Percentiles rank a stretch among this genome's conserved stretches.
phyloP scores from a whole-genome alignment of 352 stramenopile species.

The Thraustochytrium sp. region DNA sequence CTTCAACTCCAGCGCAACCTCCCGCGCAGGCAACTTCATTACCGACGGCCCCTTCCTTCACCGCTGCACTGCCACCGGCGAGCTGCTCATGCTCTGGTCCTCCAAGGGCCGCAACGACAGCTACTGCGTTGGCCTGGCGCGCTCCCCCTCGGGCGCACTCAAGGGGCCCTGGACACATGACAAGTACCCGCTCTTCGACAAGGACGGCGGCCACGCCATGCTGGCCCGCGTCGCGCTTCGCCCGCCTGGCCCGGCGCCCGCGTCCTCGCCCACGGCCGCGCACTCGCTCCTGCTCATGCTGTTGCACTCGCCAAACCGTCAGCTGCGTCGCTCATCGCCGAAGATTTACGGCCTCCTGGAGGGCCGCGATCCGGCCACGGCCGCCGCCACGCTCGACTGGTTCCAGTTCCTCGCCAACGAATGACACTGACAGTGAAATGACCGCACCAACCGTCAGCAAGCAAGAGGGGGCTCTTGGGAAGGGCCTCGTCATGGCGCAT shows the following conservation, averaged over 20 bases:
- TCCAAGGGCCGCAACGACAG: constrained; percentile 26
- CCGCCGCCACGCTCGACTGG: neutral
- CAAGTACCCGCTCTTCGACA: neutral
- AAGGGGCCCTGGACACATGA: constrained; percentile 25
- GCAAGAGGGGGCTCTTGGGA: neutral
- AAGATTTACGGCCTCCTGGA: neutral
- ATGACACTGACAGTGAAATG: neutral
- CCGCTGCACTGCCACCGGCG: neutral
- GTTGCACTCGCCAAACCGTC: constrained; percentile 20
- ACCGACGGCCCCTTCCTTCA: constrained; percentile 19
- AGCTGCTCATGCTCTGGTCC: constrained; percentile 39
- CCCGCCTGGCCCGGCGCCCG: neutral
- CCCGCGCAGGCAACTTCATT: constrained; percentile 17
- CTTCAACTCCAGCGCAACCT: constrained; percentile 16
- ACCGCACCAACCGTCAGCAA: neutral
- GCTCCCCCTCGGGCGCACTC: neutral
- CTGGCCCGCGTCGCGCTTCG: neutral
- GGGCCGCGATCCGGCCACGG: neutral
- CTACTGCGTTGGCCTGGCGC: constrained; percentile 18
- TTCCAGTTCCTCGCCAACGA: neutral
- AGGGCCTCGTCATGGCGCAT: neutral
- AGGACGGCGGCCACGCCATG: constrained; percentile 35
- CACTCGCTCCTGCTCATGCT: constrained; percentile 1
- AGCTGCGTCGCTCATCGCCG: constrained; percentile 4
- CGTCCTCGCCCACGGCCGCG: neutral